These are phyloP conservation scores for Cymbidium sinense DNA, from an alignment of 106 monocot species.

Conservation along the genomic window DNA sequence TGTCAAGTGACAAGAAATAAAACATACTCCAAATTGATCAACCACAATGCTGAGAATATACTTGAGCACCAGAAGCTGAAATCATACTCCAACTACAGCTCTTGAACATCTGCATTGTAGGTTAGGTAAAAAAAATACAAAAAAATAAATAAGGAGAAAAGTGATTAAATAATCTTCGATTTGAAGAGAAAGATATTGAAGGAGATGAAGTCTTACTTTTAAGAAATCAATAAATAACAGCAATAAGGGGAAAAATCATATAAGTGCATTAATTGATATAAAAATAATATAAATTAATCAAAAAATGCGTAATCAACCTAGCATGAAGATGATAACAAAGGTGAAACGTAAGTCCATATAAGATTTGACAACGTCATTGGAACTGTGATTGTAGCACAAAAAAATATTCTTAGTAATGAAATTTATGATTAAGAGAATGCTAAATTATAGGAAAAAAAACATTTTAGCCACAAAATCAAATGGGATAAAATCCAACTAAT, in stretches of 20 bases:
- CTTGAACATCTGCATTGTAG: neutral
- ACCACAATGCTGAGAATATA: neutral
- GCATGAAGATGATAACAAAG: too few relatives aligned
- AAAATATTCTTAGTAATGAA: too few relatives aligned
- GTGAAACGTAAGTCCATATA: too few relatives aligned
- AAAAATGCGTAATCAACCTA: too few relatives aligned
- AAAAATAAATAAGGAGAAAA: neutral
- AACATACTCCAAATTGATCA: slow-evolving; percentile 4
- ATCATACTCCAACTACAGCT: neutral
- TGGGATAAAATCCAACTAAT: neutral
- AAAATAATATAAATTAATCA: neutral
- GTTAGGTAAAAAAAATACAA: neutral
- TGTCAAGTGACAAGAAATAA: neutral
- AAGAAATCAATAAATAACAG: neutral
- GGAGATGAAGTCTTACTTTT: neutral
- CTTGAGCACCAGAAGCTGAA: neutral
- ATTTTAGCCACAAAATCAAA: neutral
- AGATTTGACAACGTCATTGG: too few relatives aligned
- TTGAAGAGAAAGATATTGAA: neutral
- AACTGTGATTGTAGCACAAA: too few relatives aligned
- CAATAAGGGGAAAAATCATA: neutral
- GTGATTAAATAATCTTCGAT: neutral
- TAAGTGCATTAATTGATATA: neutral
- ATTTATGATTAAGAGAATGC: neutral
- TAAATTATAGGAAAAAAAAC: neutral